Conservation (phyloP, 1,284 basidiomycete genomes). For the Mycosarcoma maydis region DNA sequence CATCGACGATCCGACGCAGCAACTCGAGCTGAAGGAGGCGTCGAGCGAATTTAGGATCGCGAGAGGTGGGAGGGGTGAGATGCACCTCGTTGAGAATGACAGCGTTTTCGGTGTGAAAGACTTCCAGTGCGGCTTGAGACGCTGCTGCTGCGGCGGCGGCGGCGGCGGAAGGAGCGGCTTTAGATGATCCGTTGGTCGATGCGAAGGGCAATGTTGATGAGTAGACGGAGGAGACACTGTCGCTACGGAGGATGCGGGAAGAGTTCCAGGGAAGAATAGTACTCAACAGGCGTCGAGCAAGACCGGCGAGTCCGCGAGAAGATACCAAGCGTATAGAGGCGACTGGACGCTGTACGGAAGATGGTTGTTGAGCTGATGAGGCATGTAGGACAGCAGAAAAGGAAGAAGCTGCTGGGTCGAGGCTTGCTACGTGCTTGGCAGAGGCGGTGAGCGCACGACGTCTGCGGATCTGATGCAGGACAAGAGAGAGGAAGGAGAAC, state of each 20-base stretch:
- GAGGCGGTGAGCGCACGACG: conserved; percentile 29
- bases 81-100: conserved; percentile 65
- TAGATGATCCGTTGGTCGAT: conserved; percentile 11
- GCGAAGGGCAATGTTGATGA: conserved; percentile 12
- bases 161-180: conserved; percentile 5
- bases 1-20: conserved; percentile 49
- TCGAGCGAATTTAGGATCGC: conserved; percentile 5
- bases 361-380: conserved; percentile 5
- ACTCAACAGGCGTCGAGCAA: conserved; percentile 28
- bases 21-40: conserved; percentile 27
- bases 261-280: conserved; percentile 53
- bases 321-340: not conserved
- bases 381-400: conserved; percentile 28
- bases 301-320: conserved; percentile 1
- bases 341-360: not conserved
- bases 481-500: conserved; percentile 32
- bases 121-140: conserved; percentile 47
- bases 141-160: too few relatives aligned
- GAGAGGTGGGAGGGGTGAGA: conserved; percentile 40
- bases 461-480: conserved; percentile 35
- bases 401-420: conserved; percentile 51
- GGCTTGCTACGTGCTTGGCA: conserved; percentile 44
- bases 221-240: conserved; percentile 18
- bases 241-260: conserved; percentile 34
- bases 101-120: conserved; percentile 64